Evolutionary conservation across 805 yeast species (phyloP).

Genomic region (Wickerhamiella alocasiicola): DNA sequence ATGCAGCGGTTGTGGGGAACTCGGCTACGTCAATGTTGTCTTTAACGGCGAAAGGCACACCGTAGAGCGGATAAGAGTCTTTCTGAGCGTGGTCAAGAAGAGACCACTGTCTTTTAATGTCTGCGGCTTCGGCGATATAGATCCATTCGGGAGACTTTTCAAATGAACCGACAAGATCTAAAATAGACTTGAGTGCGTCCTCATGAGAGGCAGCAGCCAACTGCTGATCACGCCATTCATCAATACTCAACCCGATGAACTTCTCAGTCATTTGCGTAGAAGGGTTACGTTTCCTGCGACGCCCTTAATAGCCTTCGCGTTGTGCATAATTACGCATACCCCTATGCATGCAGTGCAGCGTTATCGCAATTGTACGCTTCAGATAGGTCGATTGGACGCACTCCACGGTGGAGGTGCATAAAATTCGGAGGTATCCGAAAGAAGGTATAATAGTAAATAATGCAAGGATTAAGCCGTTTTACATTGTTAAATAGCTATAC

Average conservation of each 20-base stretch:
- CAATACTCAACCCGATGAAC: conserved; percentile 59
- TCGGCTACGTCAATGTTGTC: conserved; percentile 86
- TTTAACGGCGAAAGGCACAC: conserved; percentile 91
- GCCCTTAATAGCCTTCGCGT: too few relatives aligned
- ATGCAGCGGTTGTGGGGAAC: conserved; percentile 85
- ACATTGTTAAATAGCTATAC: too few relatives aligned
- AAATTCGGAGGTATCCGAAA: neutral
- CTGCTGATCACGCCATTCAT: conserved; percentile 69
- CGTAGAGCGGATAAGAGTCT: conserved; percentile 48
- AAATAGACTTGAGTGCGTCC: conserved; percentile 42
- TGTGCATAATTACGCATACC: conserved; percentile 7
- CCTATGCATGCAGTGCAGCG: neutral
- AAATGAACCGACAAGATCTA: conserved; percentile 27
- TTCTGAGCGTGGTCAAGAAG: conserved; percentile 30
- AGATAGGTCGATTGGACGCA: neutral
- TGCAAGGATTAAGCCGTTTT: too few relatives aligned
- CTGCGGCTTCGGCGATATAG: conserved; percentile 52
- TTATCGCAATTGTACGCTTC: neutral
- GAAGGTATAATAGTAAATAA: too few relatives aligned
- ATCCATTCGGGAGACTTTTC: conserved; percentile 73
- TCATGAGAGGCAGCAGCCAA: conserved; percentile 33
- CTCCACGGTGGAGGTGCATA: neutral
- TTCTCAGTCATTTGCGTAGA: conserved; percentile 1
- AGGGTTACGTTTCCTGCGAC: too few relatives aligned
- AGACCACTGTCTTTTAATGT: conserved; percentile 64